Percentiles rank a stretch among this genome's conserved stretches.
Conservation (phyloP, 345 rosid species). For the Corchorus capsularis region DNA sequence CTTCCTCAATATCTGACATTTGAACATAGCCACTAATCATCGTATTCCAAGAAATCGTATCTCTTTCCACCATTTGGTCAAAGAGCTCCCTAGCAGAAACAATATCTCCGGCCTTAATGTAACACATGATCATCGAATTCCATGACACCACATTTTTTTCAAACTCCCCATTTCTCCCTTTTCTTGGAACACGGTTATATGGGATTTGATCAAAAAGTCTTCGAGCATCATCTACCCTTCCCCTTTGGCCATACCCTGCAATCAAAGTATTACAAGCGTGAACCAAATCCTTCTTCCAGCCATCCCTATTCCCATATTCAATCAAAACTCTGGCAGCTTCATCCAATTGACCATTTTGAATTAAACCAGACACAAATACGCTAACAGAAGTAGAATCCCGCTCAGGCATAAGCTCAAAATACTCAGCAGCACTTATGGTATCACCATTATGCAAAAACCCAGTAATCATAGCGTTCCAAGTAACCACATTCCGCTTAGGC, state of each 20-base stretch:
- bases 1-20: constrained; percentile 17
- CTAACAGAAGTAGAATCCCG: constrained; percentile 18
- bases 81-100: constrained; percentile 23
- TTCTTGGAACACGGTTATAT: not conserved
- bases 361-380: constrained; percentile 19
- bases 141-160: constrained; percentile 22
- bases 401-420: constrained; percentile 16
- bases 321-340: constrained; percentile 18
- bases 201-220: constrained; percentile 24
- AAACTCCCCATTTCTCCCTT: not conserved
- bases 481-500: constrained; percentile 25
- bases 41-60: constrained; percentile 22
- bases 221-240: constrained; percentile 22
- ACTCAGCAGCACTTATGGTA: constrained; percentile 15
- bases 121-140: constrained; percentile 25
- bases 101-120: constrained; percentile 18
- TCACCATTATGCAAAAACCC: constrained; percentile 22
- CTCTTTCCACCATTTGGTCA: constrained; percentile 20
- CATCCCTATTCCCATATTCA: not conserved
- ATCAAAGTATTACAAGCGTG: constrained; percentile 22
- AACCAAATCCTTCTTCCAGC: constrained; percentile 7
- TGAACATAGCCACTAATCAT: constrained; percentile 21
- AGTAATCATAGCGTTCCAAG: constrained; percentile 28
- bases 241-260: constrained; percentile 20
- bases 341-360: constrained; percentile 17